These are phyloP conservation scores for Notholithocarpus densiflorus DNA, from an alignment of 306 rosid species.

Conservation along the genomic window DNA sequence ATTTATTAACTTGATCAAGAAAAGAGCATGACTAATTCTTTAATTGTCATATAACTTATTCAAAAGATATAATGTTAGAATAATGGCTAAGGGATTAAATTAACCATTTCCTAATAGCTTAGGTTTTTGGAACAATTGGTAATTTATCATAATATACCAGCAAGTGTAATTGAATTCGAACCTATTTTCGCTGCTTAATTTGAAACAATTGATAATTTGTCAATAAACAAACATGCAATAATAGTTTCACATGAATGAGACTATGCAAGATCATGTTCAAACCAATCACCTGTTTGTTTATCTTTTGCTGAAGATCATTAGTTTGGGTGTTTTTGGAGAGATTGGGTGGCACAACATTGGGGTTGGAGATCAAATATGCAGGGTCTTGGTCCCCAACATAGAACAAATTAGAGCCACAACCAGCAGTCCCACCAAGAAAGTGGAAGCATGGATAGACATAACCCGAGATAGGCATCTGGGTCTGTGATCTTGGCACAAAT, in stretches of 20 bases:
- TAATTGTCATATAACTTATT: too few species aligned
- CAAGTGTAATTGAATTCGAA: too few species aligned
- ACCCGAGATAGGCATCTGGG: slow-evolving; percentile 67
- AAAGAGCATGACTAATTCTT: too few species aligned
- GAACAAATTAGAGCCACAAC: slow-evolving; percentile 65
- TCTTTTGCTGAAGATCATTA: slow-evolving; percentile 73
- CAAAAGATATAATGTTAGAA: too few species aligned
- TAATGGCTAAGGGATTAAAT: too few species aligned
- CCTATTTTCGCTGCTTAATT: too few species aligned
- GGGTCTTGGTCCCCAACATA: slow-evolving; percentile 71
- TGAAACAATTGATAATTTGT: too few species aligned
- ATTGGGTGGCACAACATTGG: slow-evolving; percentile 35
- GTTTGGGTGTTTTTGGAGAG: slow-evolving; percentile 51
- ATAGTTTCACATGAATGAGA: background rate
- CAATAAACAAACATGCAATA: too few species aligned
- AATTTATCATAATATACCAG: too few species aligned
- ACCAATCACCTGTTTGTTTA: slow-evolving; percentile 68
- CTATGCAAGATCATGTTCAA: background rate
- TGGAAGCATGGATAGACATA: slow-evolving; percentile 76
- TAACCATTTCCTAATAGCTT: too few species aligned
- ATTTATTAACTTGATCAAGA: too few species aligned
- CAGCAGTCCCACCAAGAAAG: slow-evolving; percentile 55
- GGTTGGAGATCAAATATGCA: slow-evolving; percentile 48
- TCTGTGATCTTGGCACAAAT: slow-evolving; percentile 78
- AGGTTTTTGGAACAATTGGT: too few species aligned